Percentiles rank a stretch among this genome's conserved stretches.
phyloP scores from a whole-genome alignment of 2,329 filamentous ascomycete genomes.

The Aureobasidium leucospermi region DNA sequence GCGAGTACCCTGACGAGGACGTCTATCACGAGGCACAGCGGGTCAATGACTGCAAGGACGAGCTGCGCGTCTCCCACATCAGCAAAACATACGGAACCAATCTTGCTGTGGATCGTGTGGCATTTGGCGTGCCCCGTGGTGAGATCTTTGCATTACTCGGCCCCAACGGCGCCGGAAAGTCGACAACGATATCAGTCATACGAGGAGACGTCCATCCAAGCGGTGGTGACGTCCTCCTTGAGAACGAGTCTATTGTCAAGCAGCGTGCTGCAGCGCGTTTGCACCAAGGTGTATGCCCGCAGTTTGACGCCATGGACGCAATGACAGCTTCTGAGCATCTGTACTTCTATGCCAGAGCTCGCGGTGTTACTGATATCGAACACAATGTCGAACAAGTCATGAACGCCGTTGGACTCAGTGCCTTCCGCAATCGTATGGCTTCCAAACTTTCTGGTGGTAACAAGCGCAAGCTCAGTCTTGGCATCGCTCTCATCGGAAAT shows the following conservation, averaged over 20 bases:
- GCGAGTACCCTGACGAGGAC: conserved; percentile 45
- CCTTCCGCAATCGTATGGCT: conserved; percentile 68
- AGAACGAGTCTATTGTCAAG: conserved; percentile 66
- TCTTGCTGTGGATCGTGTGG: conserved; percentile 79
- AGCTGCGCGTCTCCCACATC: conserved; percentile 70
- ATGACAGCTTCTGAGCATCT: conserved; percentile 88
- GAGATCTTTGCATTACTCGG: conserved; percentile 86
- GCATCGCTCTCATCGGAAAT: conserved; percentile 88
- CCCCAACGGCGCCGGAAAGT: conserved; percentile 87
- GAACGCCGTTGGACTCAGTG: conserved; percentile 67
- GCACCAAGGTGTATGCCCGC: conserved; percentile 85
- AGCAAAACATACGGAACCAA: conserved; percentile 72
- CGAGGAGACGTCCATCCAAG: conserved; percentile 78
- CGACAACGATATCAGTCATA: conserved; percentile 80
- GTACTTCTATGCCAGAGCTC: conserved; percentile 75
- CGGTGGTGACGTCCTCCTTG: conserved; percentile 74
- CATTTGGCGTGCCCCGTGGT: conserved; percentile 70
- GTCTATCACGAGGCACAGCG: conserved; percentile 58
- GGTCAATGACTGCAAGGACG: conserved; percentile 55
- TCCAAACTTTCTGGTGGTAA: conserved; percentile 80
- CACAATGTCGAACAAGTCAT: conserved; percentile 74
- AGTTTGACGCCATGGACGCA: conserved; percentile 67
- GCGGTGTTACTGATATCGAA: conserved; percentile 67
- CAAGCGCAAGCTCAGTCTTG: conserved; percentile 83
- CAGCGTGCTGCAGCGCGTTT: conserved; percentile 64